These are phyloP conservation scores for Penium margaritaceum DNA, from an alignment of 139 green algal genomes.

Conservation along the genomic window DNA sequence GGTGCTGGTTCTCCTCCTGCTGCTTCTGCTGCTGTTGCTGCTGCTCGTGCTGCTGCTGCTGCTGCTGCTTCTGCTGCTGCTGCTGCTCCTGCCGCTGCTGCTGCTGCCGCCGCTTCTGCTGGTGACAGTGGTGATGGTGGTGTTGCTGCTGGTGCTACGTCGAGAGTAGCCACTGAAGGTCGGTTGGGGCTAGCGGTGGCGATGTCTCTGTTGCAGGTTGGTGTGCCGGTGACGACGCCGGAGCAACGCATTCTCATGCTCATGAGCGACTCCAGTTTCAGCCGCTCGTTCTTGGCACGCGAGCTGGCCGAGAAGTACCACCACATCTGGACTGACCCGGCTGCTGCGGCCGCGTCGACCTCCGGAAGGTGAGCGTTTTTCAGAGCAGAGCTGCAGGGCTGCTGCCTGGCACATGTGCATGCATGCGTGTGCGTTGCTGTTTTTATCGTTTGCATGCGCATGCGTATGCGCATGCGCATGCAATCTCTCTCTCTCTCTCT, in stretches of 20 bases:
- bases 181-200: too few species aligned
- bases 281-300: slow-evolving; percentile 18
- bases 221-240: slow-evolving; percentile 20
- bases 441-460: background rate
- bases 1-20: too few species aligned
- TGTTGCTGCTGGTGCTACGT: background rate
- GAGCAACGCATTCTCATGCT: slow-evolving; percentile 42
- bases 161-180: too few species aligned
- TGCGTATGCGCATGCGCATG: background rate
- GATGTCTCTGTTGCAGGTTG: too few species aligned
- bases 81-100: slow-evolving; percentile 9
- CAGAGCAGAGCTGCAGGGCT: background rate
- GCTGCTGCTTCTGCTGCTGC: too few species aligned
- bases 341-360: too few species aligned
- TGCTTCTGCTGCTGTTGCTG: too few species aligned
- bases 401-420: background rate
- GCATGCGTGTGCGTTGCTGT: background rate
- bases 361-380: too few species aligned
- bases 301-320: slow-evolving; percentile 36
- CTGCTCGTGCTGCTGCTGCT: too few species aligned
- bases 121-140: too few species aligned
- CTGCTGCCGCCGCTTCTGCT: background rate
- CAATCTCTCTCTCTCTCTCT: background rate
- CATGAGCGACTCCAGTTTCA: slow-evolving; percentile 36
- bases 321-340: slow-evolving; percentile 15